Base-by-base conservation (phyloP, 305 asterid genomes). In the Fraxinus velutina region DNA sequence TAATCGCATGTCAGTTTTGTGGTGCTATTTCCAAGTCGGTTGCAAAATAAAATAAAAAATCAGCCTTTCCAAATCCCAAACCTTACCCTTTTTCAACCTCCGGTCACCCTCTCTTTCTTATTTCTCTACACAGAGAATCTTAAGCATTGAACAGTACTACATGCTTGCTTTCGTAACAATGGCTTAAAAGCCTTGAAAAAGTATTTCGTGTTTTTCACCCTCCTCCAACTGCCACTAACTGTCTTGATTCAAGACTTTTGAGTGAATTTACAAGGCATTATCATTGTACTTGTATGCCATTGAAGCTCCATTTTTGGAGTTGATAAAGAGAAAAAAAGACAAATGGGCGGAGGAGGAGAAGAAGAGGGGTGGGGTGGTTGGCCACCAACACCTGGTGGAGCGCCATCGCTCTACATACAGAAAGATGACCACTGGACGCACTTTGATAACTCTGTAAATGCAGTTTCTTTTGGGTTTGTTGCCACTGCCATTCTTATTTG, bases 371-470 rank as follows among this genome's bases (percentile, higher is more conserved):
- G 77, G 87, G 79, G 83, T 5, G 84, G 85, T 37, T 57, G 87
- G 85, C 83, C 84, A 2, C 80, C 86, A 70, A 74, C 85, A 68
- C 88, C 89, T 33, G 55, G 73, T 70, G 88, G 80, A 6, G 76
- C 83, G 9, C 81, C 90, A 30, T 77, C 83, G 27, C 39, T 62
- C 75, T 82, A 79, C 87, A 29, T 75, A 8, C 84, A 81, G 75
- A 86, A 33, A 80, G 87, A 82, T n/a, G 92, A 89, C 32, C 88
- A 78, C 78, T 85, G 90, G 92, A 85, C 88, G 6, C 89, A 89
- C 79, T 87, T 84, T 55, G 90, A 89, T 34, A 89, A 86, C 81
- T 89, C 92, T n/a, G 92, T 85, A 9, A 87, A 87, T 34, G 88
- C 89, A 1, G 88, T 87, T 33, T 87, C 87, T 64, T 87, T 87